These are phyloP conservation scores for Trametes polyzona DNA, from an alignment of 1,284 basidiomycete species.

Conservation along the genomic window DNA sequence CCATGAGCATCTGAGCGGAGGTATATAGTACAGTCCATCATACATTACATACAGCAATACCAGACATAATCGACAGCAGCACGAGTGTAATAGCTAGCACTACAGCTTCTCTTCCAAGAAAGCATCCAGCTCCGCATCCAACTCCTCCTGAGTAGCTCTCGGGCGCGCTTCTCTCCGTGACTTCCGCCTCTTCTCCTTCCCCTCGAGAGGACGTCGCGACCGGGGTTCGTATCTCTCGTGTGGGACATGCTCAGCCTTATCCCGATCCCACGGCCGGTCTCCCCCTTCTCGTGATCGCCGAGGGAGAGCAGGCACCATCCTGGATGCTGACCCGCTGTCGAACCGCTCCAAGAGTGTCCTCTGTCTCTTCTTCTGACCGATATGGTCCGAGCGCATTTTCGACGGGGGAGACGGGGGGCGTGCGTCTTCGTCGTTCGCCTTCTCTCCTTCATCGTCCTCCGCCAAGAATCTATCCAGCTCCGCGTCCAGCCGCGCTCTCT, in stretches of 20 bases:
- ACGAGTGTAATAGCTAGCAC: constrained; percentile 23
- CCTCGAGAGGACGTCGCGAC: neutral
- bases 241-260: constrained; percentile 28
- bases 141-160: constrained; percentile 65
- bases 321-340: constrained; percentile 45
- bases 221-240: constrained; percentile 12
- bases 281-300: constrained; percentile 38
- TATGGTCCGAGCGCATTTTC: constrained; percentile 69
- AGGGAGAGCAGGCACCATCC: constrained; percentile 49
- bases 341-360: constrained; percentile 60
- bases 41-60: constrained; percentile 21
- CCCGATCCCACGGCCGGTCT: constrained; percentile 24
- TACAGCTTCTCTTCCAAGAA: constrained; percentile 55
- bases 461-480: constrained; percentile 70
- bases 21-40: constrained; percentile 15
- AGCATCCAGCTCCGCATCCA: constrained; percentile 78
- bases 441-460: constrained; percentile 48
- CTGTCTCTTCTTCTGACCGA: constrained; percentile 49
- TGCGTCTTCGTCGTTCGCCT: too few relatives aligned
- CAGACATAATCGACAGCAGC: constrained; percentile 6
- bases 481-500: constrained; percentile 50
- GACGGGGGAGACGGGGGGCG: constrained; percentile 52
- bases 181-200: constrained; percentile 29
- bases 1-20: constrained; percentile 2
- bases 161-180: constrained; percentile 39